A percentile compares a stretch with the other conserved stretches of the same genome.
Conservation (phyloP, 176 grass and related monocot genomes). For the bread wheat (Triticum aestivum) region DNA sequence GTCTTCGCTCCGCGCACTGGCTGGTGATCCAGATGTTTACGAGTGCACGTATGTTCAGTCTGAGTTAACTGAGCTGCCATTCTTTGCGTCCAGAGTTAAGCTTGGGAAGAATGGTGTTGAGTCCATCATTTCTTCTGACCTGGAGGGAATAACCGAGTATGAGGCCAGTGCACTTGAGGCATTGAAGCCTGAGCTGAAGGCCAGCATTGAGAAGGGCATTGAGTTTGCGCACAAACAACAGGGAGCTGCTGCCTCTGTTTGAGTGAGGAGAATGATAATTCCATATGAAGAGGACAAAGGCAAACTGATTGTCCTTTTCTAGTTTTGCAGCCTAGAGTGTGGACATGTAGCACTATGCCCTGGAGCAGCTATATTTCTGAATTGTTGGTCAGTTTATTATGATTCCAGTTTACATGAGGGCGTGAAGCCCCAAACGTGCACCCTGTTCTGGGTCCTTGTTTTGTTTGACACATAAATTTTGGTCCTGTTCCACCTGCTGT, state of each 20-base stretch:
- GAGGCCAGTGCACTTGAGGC: slow-evolving; percentile 69
- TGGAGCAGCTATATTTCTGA: not conserved
- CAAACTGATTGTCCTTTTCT: slow-evolving; percentile 5
- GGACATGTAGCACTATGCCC: slow-evolving; percentile 20
- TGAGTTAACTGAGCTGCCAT: slow-evolving; percentile 64
- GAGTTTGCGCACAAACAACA: slow-evolving; percentile 51
- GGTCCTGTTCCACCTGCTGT: not conserved
- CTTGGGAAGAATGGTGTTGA: slow-evolving; percentile 73
- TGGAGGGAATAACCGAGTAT: slow-evolving; percentile 59
- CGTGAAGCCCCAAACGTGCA: not conserved
- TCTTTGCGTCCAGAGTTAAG: slow-evolving; percentile 83
- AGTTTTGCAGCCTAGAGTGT: slow-evolving; percentile 56
- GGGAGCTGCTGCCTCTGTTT: slow-evolving; percentile 56
- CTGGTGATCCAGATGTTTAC: slow-evolving; percentile 76
- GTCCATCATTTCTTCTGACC: slow-evolving; percentile 46
- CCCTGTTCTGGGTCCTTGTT: not conserved
- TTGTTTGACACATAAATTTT: slow-evolving; percentile 22
- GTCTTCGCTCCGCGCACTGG: slow-evolving; percentile 62
- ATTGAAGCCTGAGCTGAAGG: slow-evolving; percentile 70
- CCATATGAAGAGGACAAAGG: slow-evolving; percentile 36
- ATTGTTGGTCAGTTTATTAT: slow-evolving; percentile 21
- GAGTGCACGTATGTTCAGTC: slow-evolving; percentile 75
- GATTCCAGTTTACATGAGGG: slow-evolving; percentile 11
- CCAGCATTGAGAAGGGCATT: slow-evolving; percentile 78
- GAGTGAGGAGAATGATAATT: not conserved